Evolutionary conservation across 495 filamentous ascomycete species (phyloP), one percentile per base, ranked within the genome.

Genomic region (Diplogelasinospora grovesii): DNA sequence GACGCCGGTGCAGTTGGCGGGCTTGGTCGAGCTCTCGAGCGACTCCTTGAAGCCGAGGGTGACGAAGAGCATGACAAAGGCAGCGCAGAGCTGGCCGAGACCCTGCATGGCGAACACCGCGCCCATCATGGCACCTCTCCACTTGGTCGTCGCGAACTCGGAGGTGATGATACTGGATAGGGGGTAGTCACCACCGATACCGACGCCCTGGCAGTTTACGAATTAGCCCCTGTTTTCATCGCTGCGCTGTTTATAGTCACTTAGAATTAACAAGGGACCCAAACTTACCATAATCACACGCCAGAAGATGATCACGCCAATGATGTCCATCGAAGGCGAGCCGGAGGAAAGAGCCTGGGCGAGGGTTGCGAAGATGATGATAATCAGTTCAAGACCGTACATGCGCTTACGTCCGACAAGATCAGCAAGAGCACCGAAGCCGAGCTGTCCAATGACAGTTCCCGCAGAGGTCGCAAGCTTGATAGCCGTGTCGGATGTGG

Each of bases 381-480:
- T 65, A 53, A 92, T 87, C 48, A 94, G 64, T 59, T 93, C 88
- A 32, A 92, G 67, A 30, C 88, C 88, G 60, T 95, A 95, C 81
- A 94, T 90, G 36, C 66, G 73, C 70, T 86, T 86, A 36, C 86
- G 79, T 36, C 86, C 83, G 36, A 86, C 73, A 18, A 79, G 64
- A 68, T 94, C 88, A 16, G 86, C 88, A 9, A 90, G 66, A 59
- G 73, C 79, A 38, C 88, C 88, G 53, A 95, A 93, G 44, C 74
- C 74, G 18, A 94, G 60, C 63, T 94, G 88, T 29, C 89, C 89
- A 44, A 94, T 64, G 45, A 93, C 85, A 18, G 86, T 93, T 29
- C 89, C 88, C 42, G 77, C 82, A 8, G 83, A 89, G n/a, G 87
- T 92, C 6, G 87, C 76, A 10, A 88, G 79, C 63, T 95, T 95